Percentiles rank a stretch among this genome's conserved stretches.
Conservation (phyloP, 306 rosid genomes). For the Cajanus cajan region DNA sequence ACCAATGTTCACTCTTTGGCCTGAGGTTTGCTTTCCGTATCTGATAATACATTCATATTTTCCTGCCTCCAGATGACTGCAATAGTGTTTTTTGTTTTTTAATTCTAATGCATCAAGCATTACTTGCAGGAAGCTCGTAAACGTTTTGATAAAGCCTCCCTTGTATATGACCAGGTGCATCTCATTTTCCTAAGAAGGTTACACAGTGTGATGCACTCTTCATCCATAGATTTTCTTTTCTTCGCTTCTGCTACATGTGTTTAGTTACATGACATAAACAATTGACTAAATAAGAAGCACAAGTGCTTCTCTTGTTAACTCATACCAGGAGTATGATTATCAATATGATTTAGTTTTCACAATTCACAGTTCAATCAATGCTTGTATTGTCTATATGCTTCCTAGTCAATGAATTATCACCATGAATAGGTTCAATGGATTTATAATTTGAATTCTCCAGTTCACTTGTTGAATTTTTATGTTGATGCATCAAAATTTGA, state of each 20-base stretch:
- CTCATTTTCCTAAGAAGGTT: conserved; percentile 28
- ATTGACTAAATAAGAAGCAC: conserved; percentile 17
- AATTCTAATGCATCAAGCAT: conserved; percentile 33
- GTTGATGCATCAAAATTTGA: conserved; percentile 4
- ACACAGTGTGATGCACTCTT: background rate
- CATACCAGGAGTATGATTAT: conserved; percentile 1
- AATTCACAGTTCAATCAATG: background rate
- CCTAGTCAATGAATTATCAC: background rate
- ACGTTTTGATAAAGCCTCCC: conserved; percentile 79
- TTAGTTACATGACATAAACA: background rate
- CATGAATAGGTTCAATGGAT: background rate
- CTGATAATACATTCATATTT: conserved; percentile 5
- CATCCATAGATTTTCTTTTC: conserved; percentile 8
- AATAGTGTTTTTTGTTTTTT: background rate
- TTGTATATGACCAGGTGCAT: conserved; percentile 71
- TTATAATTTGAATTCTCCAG: background rate
- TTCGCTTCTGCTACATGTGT: conserved; percentile 12
- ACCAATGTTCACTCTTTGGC: background rate
- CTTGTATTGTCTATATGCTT: conserved; percentile 9
- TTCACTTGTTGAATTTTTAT: conserved; percentile 18
- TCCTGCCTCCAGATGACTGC: conserved; percentile 16
- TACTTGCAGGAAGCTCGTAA: conserved; percentile 80
- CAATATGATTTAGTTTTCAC: conserved; percentile 5
- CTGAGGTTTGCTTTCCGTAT: conserved; percentile 15
- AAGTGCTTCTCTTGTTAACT: conserved; percentile 4